A percentile compares a stretch with the other conserved stretches of the same genome.
Conservation (phyloP, 2,329 filamentous ascomycete species). For the Colletotrichum sp. region DNA sequence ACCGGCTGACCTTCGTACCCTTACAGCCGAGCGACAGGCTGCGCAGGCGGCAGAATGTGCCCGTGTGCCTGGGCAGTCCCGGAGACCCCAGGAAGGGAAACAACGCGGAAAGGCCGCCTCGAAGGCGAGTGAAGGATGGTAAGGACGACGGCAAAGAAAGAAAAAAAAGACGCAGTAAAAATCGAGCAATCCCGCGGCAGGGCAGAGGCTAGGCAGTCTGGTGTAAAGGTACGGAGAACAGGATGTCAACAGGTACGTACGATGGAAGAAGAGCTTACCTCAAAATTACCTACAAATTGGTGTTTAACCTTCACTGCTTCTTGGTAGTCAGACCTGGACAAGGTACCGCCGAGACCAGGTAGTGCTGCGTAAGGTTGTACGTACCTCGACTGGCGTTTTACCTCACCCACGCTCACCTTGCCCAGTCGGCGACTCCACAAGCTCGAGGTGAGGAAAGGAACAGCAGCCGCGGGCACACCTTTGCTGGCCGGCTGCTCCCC, state of each 20-base stretch:
- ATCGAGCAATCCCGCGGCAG: neutral
- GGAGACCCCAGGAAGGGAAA: slow-evolving; percentile 13
- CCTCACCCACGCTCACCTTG: neutral
- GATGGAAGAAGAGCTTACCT: slow-evolving; percentile 12
- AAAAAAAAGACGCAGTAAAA: neutral
- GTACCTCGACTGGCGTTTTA: neutral
- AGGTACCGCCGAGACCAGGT: slow-evolving; percentile 8
- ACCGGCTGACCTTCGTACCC: neutral
- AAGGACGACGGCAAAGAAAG: neutral
- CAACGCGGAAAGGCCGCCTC: slow-evolving; percentile 1
- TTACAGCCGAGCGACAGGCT: neutral
- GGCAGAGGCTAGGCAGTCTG: neutral
- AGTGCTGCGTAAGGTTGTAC: slow-evolving; percentile 1
- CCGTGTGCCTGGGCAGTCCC: neutral
- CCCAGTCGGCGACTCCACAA: slow-evolving; percentile 17
- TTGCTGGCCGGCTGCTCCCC: neutral
- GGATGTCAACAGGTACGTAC: slow-evolving; percentile 8
- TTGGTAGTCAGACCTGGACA: slow-evolving; percentile 4
- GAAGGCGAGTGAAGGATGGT: neutral
- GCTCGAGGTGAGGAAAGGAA: neutral
- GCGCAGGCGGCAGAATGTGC: neutral
- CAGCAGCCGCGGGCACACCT: neutral
- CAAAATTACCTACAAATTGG: slow-evolving; percentile 19
- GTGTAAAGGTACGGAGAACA: neutral
- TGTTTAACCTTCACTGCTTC: neutral